Evolutionary conservation across 768 basidiomycete species (phyloP), one percentile per base, ranked within the genome.

Genomic region (Mycena galericulata): DNA sequence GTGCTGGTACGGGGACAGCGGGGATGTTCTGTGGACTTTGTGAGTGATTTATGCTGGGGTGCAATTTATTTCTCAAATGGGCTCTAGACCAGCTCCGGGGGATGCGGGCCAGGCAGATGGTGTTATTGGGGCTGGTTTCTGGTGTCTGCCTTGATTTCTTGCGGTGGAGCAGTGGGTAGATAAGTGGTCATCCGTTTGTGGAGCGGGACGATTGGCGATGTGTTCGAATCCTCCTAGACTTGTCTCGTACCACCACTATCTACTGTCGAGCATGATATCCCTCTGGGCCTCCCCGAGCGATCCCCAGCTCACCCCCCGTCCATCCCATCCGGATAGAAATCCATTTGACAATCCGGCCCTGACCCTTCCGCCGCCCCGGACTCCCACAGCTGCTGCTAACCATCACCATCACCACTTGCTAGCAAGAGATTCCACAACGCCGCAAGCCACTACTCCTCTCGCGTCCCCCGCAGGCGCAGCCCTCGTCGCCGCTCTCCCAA

Each of bases 1-100:
- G 88, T 4, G 94, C 92, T 4, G 92, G 89, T 17, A 69, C 88
- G 51, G 91, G 89, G 34, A 91, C 88, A 3, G 91, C 86, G 20
- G 81, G 82, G 27, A 76, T 89, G 59, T 90, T 92, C 75, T 83
- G 87, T 26, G 84, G 76, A 3, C 82, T 88, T 12, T 84, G 86
- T 87, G 78, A 80, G 86, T 83, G 41, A 84, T 83, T 67, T 63
- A 43, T 54, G 57, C 57, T 34, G 47, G n/a, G n/a, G 49, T 54
- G 63, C 41, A 38, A 53, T 57, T 46, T 62, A 43, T 36, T 50
- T 45, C 55, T 61, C 59, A 41, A 20, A n/a, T 14, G 56, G 54
- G 67, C 26, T n/a, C 36, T 68, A 93, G 92, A 92, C 77, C 83
- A 90, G 68, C 78, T 92, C 65, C 83, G 86, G 10, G 83, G 86